Conservation (phyloP, 2,329 filamentous ascomycete species). For the Xylaria polymorpha region DNA sequence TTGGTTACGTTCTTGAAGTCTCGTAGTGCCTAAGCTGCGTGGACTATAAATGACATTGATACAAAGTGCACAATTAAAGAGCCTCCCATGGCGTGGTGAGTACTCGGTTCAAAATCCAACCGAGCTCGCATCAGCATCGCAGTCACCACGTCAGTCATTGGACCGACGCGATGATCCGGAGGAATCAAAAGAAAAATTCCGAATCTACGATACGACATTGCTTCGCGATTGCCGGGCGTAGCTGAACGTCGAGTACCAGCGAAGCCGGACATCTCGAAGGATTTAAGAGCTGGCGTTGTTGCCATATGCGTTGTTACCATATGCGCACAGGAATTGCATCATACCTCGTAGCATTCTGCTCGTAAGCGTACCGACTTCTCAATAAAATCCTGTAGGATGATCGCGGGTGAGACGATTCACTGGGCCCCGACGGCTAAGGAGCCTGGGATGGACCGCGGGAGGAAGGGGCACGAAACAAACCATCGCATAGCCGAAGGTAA, state of each 20-base stretch:
- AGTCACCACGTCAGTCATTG: not conserved
- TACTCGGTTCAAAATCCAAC: conserved; percentile 1
- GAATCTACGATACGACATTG: not conserved
- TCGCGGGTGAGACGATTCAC: conserved; percentile 4
- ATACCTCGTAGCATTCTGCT: conserved; percentile 5
- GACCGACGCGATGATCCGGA: not conserved
- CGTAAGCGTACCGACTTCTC: conserved; percentile 4
- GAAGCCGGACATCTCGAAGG: conserved; percentile 23
- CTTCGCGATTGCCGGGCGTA: not conserved
- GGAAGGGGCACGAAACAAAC: conserved; percentile 8
- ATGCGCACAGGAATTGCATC: not conserved
- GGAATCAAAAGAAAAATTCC: conserved; percentile 3
- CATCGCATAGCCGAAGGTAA: not conserved
- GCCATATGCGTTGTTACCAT: not conserved
- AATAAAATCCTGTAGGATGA: conserved; percentile 31
- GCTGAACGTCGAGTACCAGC: not conserved
- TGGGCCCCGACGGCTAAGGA: conserved; percentile 11
- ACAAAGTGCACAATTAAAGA: not conserved
- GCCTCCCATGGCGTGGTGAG: not conserved
- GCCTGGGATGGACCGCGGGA: conserved; percentile 9
- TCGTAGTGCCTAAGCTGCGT: not conserved
- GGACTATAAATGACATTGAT: not conserved
- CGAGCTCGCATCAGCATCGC: conserved; percentile 5
- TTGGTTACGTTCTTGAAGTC: not conserved
- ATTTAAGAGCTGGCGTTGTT: conserved; percentile 5